These are phyloP conservation scores for Wickerhamiella brachini DNA, from an alignment of 805 yeast genomes.

Conservation along the genomic window DNA sequence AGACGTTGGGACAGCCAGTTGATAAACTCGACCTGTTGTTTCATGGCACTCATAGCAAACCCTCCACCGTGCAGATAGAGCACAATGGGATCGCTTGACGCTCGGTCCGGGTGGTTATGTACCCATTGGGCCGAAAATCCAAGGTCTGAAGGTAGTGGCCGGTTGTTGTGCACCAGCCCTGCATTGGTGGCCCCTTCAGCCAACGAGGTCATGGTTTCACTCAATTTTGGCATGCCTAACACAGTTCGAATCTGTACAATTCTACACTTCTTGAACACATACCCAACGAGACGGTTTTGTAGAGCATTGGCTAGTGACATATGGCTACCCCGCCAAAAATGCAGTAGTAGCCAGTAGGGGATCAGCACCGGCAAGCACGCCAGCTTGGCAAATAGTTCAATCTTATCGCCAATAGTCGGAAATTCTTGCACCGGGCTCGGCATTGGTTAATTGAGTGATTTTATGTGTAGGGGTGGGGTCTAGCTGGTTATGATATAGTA, in stretches of 20 bases:
- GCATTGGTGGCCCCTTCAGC: neutral
- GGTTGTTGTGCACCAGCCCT: neutral
- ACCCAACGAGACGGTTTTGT: neutral
- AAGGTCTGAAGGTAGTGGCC: slow-evolving; percentile 2
- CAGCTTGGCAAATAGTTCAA: neutral
- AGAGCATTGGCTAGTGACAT: neutral
- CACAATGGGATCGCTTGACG: slow-evolving; percentile 17
- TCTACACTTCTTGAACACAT: neutral
- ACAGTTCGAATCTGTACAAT: neutral
- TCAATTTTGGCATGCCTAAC: neutral
- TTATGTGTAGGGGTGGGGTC: neutral
- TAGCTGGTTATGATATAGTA: too few species aligned
- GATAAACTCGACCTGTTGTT: slow-evolving; percentile 10
- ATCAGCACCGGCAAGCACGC: neutral
- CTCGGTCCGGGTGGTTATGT: slow-evolving; percentile 12
- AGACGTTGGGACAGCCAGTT: slow-evolving; percentile 6
- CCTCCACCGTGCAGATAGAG: slow-evolving; percentile 21
- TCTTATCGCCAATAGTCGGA: neutral
- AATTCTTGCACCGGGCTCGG: neutral
- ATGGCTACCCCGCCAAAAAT: neutral
- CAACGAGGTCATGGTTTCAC: neutral
- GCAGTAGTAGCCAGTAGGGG: neutral
- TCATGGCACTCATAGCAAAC: slow-evolving; percentile 11
- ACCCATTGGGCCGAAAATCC: slow-evolving; percentile 17
- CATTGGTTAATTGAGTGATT: neutral